Evolutionary conservation across 2,329 filamentous ascomycete species (phyloP).

Genomic region (Sclerotinia nivalis): DNA sequence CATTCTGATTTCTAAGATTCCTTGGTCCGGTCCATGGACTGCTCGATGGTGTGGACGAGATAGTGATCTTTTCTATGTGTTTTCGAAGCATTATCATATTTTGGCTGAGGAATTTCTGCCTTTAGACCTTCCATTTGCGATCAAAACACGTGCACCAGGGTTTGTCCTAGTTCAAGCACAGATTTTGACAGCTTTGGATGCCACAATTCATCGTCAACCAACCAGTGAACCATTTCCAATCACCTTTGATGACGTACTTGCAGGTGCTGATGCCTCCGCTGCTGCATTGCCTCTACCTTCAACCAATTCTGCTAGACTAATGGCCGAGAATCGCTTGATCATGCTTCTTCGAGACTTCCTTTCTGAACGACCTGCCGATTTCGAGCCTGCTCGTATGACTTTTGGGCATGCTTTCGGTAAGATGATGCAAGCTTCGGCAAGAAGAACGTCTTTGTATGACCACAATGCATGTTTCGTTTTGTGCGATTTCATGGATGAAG

Average conservation of each 20-base stretch:
- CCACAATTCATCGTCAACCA: constrained; percentile 64
- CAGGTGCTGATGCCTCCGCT: constrained; percentile 59
- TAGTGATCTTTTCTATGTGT: constrained; percentile 73
- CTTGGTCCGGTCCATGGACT: constrained; percentile 70
- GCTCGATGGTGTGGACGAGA: constrained; percentile 71
- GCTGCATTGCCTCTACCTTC: constrained; percentile 57
- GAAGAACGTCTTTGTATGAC: constrained; percentile 66
- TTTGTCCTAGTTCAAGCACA: constrained; percentile 69
- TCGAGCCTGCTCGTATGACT: constrained; percentile 54
- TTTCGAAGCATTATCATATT: constrained; percentile 69
- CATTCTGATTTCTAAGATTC: constrained; percentile 59
- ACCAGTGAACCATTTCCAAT: constrained; percentile 51
- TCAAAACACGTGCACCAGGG: constrained; percentile 59
- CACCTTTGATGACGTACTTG: constrained; percentile 65
- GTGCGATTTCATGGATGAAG: constrained; percentile 71
- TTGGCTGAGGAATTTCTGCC: constrained; percentile 60
- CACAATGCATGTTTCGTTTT: constrained; percentile 72
- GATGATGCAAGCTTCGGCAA: constrained; percentile 61
- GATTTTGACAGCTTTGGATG: constrained; percentile 63
- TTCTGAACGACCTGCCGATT: constrained; percentile 58
- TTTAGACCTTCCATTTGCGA: constrained; percentile 51
- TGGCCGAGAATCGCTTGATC: constrained; percentile 71
- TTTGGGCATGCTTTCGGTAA: constrained; percentile 65
- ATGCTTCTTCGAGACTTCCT: constrained; percentile 70
- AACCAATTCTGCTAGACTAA: constrained; percentile 60